A percentile compares a stretch with the other conserved stretches of the same genome.
phyloP scores from a whole-genome alignment of 2,329 filamentous ascomycete genomes.

The Diplocarpon mali region DNA sequence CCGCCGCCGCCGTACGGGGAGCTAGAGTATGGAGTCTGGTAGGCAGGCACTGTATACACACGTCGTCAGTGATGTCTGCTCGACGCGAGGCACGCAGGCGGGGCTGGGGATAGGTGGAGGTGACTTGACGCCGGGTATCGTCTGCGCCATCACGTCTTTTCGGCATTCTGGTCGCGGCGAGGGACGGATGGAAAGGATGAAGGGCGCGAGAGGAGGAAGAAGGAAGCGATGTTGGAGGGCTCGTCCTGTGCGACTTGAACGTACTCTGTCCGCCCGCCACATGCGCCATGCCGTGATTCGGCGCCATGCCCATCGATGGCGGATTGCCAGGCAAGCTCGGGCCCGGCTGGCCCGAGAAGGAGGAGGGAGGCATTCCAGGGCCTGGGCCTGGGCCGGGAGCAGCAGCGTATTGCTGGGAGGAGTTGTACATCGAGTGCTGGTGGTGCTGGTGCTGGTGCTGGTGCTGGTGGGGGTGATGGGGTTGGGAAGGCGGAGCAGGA shows the following conservation, averaged over 20 bases:
- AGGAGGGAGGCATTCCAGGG: conserved; percentile 19
- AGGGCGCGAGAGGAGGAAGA: background rate
- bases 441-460: conserved; percentile 21
- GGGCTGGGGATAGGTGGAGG: conserved; percentile 12
- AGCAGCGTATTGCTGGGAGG: conserved; percentile 19
- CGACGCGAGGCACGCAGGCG: conserved; percentile 7
- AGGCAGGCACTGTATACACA: conserved; percentile 37
- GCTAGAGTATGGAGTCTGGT: conserved; percentile 46
- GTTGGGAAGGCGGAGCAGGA: background rate
- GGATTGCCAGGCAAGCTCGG: conserved; percentile 23
- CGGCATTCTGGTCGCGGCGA: conserved; percentile 7
- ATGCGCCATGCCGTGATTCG: conserved; percentile 30
- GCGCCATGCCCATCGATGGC: conserved; percentile 44
- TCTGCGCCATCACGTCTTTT: conserved; percentile 8
- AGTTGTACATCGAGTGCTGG: conserved; percentile 47
- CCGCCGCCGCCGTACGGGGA: conserved; percentile 39
- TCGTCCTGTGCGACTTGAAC: conserved; percentile 18
- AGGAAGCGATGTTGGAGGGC: background rate
- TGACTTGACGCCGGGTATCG: conserved; percentile 11
- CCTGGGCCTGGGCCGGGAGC: conserved; percentile 11
- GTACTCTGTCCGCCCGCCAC: conserved; percentile 25
- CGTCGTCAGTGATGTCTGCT: conserved; percentile 23
- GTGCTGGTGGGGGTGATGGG: conserved; percentile 14
- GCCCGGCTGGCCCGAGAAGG: conserved; percentile 16
- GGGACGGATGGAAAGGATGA: conserved; percentile 1